phyloP scores from a whole-genome alignment of 2,329 filamentous ascomycete species.

The Trichoderma simmonsii region DNA sequence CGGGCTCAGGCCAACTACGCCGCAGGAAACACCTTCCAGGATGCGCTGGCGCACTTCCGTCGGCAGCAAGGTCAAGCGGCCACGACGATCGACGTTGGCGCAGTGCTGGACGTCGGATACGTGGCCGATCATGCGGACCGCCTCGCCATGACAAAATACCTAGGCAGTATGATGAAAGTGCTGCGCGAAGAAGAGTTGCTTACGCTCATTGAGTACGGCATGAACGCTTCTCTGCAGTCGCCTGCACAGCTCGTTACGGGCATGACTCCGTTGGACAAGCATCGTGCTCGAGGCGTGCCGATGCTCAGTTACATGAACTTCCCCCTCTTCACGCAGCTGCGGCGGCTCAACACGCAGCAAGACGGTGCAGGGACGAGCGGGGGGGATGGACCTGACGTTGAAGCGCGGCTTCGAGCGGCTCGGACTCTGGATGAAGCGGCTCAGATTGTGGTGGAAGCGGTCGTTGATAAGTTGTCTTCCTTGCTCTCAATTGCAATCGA shows the following conservation, averaged over 20 bases:
- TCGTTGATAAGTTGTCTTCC: conserved; percentile 5
- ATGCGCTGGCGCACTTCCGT: conserved; percentile 23
- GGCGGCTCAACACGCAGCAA: not conserved
- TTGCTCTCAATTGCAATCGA: not conserved
- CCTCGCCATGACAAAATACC: conserved; percentile 20
- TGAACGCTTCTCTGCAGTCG: not conserved
- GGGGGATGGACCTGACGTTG: not conserved
- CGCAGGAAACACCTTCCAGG: conserved; percentile 32
- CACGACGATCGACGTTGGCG: conserved; percentile 9
- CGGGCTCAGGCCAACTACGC: conserved; percentile 39
- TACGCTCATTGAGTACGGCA: not conserved
- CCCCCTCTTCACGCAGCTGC: conserved; percentile 11
- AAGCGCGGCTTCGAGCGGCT: conserved; percentile 3
- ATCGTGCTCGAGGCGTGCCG: not conserved
- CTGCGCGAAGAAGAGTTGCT: conserved; percentile 14
- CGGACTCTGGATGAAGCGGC: conserved; percentile 3
- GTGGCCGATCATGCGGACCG: conserved; percentile 26
- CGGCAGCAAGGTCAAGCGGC: not conserved
- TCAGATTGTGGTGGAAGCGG: not conserved
- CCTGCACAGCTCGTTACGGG: conserved; percentile 10
- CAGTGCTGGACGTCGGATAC: conserved; percentile 24
- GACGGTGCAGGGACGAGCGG: not conserved
- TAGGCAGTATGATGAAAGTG: conserved; percentile 15
- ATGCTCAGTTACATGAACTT: conserved; percentile 6
- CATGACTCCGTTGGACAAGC: not conserved